Percentiles rank a stretch among this genome's conserved stretches.
Conservation (phyloP, 108 stramenopile genomes). For the Mediolabrus comicus region DNA sequence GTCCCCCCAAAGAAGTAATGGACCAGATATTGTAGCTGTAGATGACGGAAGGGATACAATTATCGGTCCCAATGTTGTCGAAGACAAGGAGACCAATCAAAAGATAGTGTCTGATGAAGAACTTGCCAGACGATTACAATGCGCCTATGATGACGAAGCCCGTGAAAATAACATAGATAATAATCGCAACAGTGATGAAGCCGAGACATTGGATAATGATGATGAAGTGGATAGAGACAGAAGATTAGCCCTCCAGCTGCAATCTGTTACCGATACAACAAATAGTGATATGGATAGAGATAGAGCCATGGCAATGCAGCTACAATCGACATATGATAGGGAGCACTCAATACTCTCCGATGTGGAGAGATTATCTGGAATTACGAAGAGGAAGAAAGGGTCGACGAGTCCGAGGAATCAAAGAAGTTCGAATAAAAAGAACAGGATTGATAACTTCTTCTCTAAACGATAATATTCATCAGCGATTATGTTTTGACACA, state of each 20-base stretch:
- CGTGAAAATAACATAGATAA: neutral
- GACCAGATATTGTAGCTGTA: neutral
- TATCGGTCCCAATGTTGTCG: neutral
- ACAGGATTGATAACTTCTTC: conserved; percentile 37
- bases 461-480: conserved; percentile 6
- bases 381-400: conserved; percentile 13
- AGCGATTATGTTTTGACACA: neutral
- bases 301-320: conserved; percentile 55
- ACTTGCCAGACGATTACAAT: neutral
- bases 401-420: neutral
- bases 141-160: neutral
- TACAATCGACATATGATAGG: conserved; percentile 70
- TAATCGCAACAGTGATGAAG: conserved; percentile 6
- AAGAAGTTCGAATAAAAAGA: conserved; percentile 15
- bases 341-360: conserved; percentile 49
- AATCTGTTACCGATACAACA: neutral
- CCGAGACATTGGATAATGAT: conserved; percentile 21
- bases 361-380: conserved; percentile 38
- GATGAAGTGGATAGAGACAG: neutral
- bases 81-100: neutral
- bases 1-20: neutral
- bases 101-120: neutral
- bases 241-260: neutral
- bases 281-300: conserved; percentile 35
- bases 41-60: neutral